Conservation (phyloP, 2,329 filamentous ascomycete genomes). For the Diplodia sapinea region DNA sequence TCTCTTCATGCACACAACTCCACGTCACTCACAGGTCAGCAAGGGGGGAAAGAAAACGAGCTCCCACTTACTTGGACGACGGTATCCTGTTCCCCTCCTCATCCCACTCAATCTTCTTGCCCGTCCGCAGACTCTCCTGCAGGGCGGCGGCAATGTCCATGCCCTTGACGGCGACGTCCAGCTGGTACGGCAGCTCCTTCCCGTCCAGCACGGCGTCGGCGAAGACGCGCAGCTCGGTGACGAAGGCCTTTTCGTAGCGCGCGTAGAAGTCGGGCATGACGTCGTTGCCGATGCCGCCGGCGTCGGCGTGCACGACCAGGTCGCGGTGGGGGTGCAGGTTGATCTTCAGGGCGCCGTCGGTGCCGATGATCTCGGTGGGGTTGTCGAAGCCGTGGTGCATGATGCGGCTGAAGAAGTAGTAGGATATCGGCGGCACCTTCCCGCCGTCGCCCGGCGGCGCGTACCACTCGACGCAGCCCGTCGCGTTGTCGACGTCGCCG, state of each 20-base stretch:
- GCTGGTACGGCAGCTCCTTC: conserved; percentile 19
- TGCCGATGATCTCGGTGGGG: conserved; percentile 52
- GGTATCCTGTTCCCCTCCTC: conserved; percentile 16
- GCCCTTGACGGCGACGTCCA: conserved; percentile 25
- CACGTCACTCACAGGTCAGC: conserved; percentile 3
- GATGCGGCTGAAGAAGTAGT: conserved; percentile 54
- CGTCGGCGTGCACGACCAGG: conserved; percentile 22
- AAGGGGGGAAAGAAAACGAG: background rate
- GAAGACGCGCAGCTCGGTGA: conserved; percentile 28
- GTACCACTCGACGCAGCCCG: conserved; percentile 55
- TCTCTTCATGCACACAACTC: background rate
- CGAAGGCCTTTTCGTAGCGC: conserved; percentile 31
- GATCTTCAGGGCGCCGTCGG: conserved; percentile 34
- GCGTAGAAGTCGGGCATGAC: conserved; percentile 32
- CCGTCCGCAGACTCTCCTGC: conserved; percentile 29
- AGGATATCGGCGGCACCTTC: conserved; percentile 42
- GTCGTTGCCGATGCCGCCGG: conserved; percentile 25
- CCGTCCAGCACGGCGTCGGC: conserved; percentile 24
- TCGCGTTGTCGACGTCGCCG: conserved; percentile 53
- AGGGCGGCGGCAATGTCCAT: conserved; percentile 27
- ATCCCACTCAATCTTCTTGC: conserved; percentile 30
- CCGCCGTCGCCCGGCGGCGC: too few relatives aligned
- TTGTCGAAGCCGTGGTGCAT: conserved; percentile 53
- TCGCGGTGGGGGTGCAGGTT: conserved; percentile 30
- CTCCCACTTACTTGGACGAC: conserved; percentile 7